phyloP scores from a whole-genome alignment of 441 rosid genomes.

The Lagerstroemia fauriei region DNA sequence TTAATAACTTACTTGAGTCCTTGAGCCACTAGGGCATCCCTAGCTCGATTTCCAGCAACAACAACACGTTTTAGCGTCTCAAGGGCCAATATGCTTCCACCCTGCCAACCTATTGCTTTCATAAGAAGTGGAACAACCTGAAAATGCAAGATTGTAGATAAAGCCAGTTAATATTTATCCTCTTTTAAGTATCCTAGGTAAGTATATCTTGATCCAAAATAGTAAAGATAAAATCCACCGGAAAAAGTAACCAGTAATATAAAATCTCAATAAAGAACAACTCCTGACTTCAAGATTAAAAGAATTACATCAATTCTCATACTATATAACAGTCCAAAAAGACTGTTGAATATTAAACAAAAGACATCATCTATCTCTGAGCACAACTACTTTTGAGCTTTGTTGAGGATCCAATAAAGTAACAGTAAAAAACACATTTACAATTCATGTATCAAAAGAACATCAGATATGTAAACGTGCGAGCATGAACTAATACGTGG shows the following conservation, averaged over 20 bases:
- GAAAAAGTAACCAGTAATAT: neutral
- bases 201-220: neutral
- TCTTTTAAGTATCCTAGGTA: neutral
- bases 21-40: slow-evolving; percentile 97
- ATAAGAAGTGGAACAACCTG: slow-evolving; percentile 99
- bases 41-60: slow-evolving; percentile 98
- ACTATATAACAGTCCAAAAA: too few species aligned
- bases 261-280: neutral
- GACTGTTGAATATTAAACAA: too few species aligned
- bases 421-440: too few species aligned
- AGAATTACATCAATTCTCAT: too few species aligned
- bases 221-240: too few species aligned
- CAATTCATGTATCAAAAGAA: too few species aligned
- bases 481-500: neutral
- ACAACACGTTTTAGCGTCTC: slow-evolving; percentile 97
- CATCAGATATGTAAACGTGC: too few species aligned
- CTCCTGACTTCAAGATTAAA: neutral
- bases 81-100: slow-evolving; percentile 98
- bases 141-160: slow-evolving; percentile 13
- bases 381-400: too few species aligned
- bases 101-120: slow-evolving; percentile 99
- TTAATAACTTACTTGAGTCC: slow-evolving; percentile 77
- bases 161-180: neutral
- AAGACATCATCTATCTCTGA: too few species aligned
- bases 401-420: too few species aligned